phyloP scores from a whole-genome alignment of 1,139 yeast species.

The Blastobotrys illinoisensis region DNA sequence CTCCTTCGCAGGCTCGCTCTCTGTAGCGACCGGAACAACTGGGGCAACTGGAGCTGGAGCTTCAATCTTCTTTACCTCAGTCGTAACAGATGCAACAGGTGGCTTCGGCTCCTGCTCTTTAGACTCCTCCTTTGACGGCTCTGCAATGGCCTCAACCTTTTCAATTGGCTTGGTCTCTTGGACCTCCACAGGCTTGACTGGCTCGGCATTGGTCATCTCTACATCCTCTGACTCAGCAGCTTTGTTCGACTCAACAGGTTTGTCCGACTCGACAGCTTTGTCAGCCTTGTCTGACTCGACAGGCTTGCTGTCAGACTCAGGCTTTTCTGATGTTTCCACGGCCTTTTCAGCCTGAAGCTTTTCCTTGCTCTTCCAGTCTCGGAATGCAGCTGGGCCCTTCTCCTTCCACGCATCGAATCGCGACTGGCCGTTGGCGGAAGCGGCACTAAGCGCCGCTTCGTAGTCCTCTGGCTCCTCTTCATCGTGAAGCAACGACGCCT shows the following conservation, averaged over 20 bases:
- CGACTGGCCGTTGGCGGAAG: conserved; percentile 23
- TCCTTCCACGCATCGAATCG: conserved; percentile 30
- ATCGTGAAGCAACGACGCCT: conserved; percentile 27
- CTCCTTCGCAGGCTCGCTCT: background rate
- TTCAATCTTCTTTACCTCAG: background rate
- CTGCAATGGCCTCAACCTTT: background rate
- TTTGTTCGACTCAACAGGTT: background rate
- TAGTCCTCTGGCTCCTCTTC: conserved; percentile 14
- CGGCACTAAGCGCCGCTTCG: background rate
- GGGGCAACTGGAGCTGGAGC: background rate
- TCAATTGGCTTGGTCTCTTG: background rate
- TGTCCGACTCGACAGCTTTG: background rate
- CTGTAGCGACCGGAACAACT: background rate
- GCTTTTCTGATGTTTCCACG: conserved; percentile 3
- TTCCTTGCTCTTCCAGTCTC: conserved; percentile 11
- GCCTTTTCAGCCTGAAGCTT: background rate
- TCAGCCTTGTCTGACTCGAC: background rate
- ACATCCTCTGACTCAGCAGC: conserved; percentile 2
- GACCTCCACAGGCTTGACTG: background rate
- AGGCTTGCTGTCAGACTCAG: background rate
- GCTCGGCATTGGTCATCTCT: conserved; percentile 6
- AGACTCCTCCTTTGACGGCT: background rate
- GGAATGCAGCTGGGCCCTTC: conserved; percentile 21
- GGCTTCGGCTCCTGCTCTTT: background rate
- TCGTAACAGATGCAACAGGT: background rate